Conservation (phyloP, 257 asterid genomes). For the Ballota nigra region DNA sequence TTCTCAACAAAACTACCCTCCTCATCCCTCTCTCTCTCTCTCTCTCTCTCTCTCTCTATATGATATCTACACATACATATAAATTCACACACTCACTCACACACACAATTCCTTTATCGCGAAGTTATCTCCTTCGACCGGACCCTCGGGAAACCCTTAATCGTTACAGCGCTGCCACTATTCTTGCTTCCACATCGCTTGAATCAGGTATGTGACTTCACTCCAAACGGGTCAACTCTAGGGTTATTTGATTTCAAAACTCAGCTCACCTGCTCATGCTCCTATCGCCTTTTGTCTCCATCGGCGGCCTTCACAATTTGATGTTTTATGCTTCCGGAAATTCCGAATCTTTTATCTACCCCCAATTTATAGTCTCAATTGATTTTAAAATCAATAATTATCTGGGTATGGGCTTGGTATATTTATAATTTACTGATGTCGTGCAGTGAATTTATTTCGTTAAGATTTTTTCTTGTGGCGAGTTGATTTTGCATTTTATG, state of each 20-base stretch:
- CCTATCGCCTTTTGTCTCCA: not conserved
- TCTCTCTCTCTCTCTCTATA: constrained; percentile 16
- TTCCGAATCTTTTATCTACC: constrained; percentile 27
- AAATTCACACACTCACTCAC: constrained; percentile 24
- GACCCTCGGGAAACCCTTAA: constrained; percentile 24
- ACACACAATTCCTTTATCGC: constrained; percentile 30
- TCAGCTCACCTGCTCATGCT: constrained; percentile 27
- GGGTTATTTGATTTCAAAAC: constrained; percentile 35
- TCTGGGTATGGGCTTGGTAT: constrained; percentile 9
- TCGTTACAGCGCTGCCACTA: constrained; percentile 18
- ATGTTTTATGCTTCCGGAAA: constrained; percentile 2
- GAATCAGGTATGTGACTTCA: constrained; percentile 39
- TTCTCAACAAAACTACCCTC: constrained; percentile 21
- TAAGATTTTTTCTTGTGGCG: not conserved
- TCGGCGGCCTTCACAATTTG: not conserved
- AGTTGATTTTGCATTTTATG: constrained; percentile 1
- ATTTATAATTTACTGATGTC: not conserved
- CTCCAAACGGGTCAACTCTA: constrained; percentile 45
- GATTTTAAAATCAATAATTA: not conserved
- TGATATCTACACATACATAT: constrained; percentile 18
- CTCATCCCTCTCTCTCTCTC: constrained; percentile 22
- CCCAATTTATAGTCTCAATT: constrained; percentile 2
- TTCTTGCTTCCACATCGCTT: constrained; percentile 22
- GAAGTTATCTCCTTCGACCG: constrained; percentile 28
- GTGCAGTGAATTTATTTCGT: not conserved